Percentiles rank a stretch among this genome's conserved stretches.
Conservation (phyloP, 805 yeast species). For the Allodekkera sacchari region DNA sequence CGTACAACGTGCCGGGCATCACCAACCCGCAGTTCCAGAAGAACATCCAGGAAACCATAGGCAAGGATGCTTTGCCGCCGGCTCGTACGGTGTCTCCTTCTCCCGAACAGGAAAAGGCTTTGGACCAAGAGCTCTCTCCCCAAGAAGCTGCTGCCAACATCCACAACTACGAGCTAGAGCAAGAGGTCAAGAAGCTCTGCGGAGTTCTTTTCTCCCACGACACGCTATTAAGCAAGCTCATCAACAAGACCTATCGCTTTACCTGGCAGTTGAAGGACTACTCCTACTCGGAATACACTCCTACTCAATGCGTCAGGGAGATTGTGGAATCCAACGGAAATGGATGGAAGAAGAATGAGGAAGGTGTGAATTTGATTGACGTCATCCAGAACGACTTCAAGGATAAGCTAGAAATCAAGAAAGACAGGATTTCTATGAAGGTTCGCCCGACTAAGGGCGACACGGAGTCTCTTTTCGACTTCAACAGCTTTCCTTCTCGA, state of each 20-base stretch:
- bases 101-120: no score
- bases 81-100: no score
- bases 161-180: neutral
- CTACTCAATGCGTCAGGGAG: conserved; percentile 67
- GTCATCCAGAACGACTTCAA: conserved; percentile 17
- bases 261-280: conserved; percentile 21
- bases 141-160: neutral
- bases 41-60: no score
- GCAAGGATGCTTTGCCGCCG: no score
- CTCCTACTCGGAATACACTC: conserved; percentile 40
- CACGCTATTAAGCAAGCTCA: conserved; percentile 12
- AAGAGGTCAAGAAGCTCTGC: neutral
- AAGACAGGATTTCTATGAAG: no score
- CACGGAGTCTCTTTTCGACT: no score
- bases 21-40: neutral
- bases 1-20: no score
- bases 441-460: no score
- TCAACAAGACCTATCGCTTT: conserved; percentile 23
- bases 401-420: conserved; percentile 4
- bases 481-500: no score
- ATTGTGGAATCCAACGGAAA: conserved; percentile 58
- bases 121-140: neutral
- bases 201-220: conserved; percentile 1
- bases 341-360: conserved; percentile 52
- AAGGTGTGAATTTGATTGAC: conserved; percentile 34